These are phyloP conservation scores for Xylariaceae sp. DNA, from an alignment of 2,329 filamentous ascomycete species.

Conservation along the genomic window DNA sequence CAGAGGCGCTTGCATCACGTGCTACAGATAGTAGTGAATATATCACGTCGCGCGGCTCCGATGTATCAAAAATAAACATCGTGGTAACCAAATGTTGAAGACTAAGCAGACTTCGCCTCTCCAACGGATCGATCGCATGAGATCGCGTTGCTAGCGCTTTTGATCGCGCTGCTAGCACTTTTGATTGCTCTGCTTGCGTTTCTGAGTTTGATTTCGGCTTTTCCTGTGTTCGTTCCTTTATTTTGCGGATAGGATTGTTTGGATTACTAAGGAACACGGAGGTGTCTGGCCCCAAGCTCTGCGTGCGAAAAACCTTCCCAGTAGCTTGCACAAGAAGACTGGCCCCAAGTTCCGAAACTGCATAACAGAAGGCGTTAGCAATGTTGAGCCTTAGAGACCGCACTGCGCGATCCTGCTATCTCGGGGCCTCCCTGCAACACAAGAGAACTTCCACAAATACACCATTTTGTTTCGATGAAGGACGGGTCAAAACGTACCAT, in stretches of 20 bases:
- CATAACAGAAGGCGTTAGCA: no score
- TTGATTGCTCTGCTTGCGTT: no score
- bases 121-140: not conserved
- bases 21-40: constrained; percentile 10
- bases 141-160: no score
- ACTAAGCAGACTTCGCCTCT: not conserved
- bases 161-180: no score
- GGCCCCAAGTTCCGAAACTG: not conserved
- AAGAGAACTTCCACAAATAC: no score
- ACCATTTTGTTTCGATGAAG: no score
- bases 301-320: not conserved
- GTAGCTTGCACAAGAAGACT: not conserved
- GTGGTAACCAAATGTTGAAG: constrained; percentile 8
- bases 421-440: no score
- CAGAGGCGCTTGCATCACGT: not conserved
- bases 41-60: constrained; percentile 8
- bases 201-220: not conserved
- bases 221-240: constrained; percentile 4
- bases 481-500: not conserved
- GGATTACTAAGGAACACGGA: no score
- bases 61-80: constrained; percentile 6
- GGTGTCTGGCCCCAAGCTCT: no score
- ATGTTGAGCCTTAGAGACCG: no score
- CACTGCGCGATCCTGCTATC: no score
- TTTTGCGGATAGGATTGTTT: not conserved